A percentile compares a stretch with the other conserved stretches of the same genome.
phyloP scores from a whole-genome alignment of 129 eudicot genomes.

The Lonicera japonica region DNA sequence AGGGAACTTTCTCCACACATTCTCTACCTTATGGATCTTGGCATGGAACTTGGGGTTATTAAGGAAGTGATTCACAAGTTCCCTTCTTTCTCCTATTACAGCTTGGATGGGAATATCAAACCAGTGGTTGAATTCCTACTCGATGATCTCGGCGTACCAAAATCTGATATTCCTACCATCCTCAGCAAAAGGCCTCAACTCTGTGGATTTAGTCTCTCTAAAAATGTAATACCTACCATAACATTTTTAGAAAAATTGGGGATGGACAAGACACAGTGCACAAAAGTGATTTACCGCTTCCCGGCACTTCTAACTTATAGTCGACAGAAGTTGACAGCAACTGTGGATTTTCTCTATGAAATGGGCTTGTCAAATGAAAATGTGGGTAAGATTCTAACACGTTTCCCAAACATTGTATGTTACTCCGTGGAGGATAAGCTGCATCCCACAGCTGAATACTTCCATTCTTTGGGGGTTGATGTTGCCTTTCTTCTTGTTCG shows the following conservation, averaged over 20 bases:
- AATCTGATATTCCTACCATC: slow-evolving; percentile 65
- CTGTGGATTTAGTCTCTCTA: slow-evolving; percentile 82
- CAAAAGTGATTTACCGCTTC: slow-evolving; percentile 73
- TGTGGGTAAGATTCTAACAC: slow-evolving; percentile 69
- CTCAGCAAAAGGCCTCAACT: slow-evolving; percentile 80
- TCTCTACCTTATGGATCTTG: slow-evolving; percentile 69
- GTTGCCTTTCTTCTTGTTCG: slow-evolving; percentile 49
- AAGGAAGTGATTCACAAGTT: slow-evolving; percentile 64
- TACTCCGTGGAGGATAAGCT: slow-evolving; percentile 84
- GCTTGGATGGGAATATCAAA: slow-evolving; percentile 77
- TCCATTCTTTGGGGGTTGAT: slow-evolving; percentile 52
- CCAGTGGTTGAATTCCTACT: slow-evolving; percentile 84
- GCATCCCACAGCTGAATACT: slow-evolving; percentile 69
- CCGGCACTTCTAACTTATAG: slow-evolving; percentile 92
- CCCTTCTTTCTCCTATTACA: slow-evolving; percentile 88
- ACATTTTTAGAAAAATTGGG: slow-evolving; percentile 67
- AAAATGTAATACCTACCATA: slow-evolving; percentile 88
- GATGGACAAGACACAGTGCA: slow-evolving; percentile 84
- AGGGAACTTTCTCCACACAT: slow-evolving; percentile 76
- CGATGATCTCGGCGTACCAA: slow-evolving; percentile 73
- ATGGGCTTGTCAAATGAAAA: slow-evolving; percentile 68
- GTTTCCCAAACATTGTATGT: slow-evolving; percentile 77
- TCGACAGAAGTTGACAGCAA: slow-evolving; percentile 53
- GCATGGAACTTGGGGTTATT: slow-evolving; percentile 70
- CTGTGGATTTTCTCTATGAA: slow-evolving; percentile 71